These are phyloP conservation scores for Pichia nanzhaoensis DNA, from an alignment of 805 yeast species.

Conservation along the genomic window DNA sequence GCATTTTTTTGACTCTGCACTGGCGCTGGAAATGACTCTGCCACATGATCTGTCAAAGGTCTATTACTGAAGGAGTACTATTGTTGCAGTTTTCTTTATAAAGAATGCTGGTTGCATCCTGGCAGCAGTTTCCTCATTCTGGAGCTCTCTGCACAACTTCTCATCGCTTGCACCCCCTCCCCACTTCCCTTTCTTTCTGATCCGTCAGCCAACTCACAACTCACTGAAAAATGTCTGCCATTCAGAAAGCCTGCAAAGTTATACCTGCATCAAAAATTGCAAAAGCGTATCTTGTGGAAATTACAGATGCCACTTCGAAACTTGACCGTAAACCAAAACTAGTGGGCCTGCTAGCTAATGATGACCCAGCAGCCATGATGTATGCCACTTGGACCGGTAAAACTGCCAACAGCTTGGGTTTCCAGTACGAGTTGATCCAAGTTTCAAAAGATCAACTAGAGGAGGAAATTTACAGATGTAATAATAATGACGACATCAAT, in stretches of 20 bases:
- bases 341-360: slow-evolving; percentile 88
- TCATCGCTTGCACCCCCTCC: not conserved
- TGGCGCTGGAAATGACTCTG: too few relatives aligned
- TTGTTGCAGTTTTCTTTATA: too few relatives aligned
- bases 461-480: slow-evolving; percentile 75
- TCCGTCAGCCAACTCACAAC: not conserved
- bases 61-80: too few relatives aligned
- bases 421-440: slow-evolving; percentile 69
- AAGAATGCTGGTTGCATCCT: too few relatives aligned
- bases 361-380: slow-evolving; percentile 91
- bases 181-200: not conserved
- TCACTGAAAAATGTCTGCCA: slow-evolving; percentile 8
- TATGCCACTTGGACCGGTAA: slow-evolving; percentile 96
- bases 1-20: too few relatives aligned
- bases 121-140: too few relatives aligned
- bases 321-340: slow-evolving; percentile 59
- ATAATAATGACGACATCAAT: slow-evolving; percentile 64
- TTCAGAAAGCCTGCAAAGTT: slow-evolving; percentile 57
- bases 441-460: slow-evolving; percentile 78
- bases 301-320: slow-evolving; percentile 46
- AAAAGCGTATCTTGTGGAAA: slow-evolving; percentile 70
- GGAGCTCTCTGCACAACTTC: too few relatives aligned
- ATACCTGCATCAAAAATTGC: slow-evolving; percentile 85
- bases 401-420: slow-evolving; percentile 81
- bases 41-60: too few relatives aligned